Evolutionary conservation across 805 yeast species (phyloP).

Genomic region (Wilhelminamyces savonicus): DNA sequence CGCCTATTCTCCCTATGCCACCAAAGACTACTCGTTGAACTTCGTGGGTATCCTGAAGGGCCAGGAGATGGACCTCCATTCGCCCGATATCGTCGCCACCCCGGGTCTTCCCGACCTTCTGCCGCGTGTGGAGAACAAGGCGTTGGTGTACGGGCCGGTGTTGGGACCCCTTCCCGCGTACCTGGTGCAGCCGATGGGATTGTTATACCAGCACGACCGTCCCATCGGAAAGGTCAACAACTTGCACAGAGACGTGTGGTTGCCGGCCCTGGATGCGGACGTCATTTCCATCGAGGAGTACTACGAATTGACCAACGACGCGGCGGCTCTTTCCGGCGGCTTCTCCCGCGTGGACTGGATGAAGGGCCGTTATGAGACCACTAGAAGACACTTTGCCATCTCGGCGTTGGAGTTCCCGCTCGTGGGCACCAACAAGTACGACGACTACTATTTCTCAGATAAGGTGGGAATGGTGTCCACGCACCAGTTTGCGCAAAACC

Average conservation of each 20-base stretch:
- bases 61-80: constrained; percentile 36
- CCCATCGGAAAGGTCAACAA: constrained; percentile 60
- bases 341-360: constrained; percentile 80
- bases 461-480: constrained; percentile 92
- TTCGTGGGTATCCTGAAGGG: constrained; percentile 43
- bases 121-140: constrained; percentile 33
- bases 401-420: constrained; percentile 55
- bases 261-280: constrained; percentile 74
- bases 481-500: constrained; percentile 38
- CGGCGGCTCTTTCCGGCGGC: constrained; percentile 61
- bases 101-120: constrained; percentile 20
- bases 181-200: constrained; percentile 41
- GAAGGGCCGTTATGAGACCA: constrained; percentile 43
- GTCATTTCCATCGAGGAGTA: constrained; percentile 74
- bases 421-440: constrained; percentile 16
- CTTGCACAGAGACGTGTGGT: constrained; percentile 74
- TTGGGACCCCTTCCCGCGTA: constrained; percentile 37
- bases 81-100: constrained; percentile 10
- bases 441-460: constrained; percentile 75
- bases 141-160: constrained; percentile 54
- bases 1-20: constrained; percentile 57
- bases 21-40: constrained; percentile 39
- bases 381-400: constrained; percentile 52
- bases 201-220: constrained; percentile 56
- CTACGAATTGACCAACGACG: constrained; percentile 73